Conservation (phyloP, 768 basidiomycete genomes). For the Tylopilus rubrobrunneus region DNA sequence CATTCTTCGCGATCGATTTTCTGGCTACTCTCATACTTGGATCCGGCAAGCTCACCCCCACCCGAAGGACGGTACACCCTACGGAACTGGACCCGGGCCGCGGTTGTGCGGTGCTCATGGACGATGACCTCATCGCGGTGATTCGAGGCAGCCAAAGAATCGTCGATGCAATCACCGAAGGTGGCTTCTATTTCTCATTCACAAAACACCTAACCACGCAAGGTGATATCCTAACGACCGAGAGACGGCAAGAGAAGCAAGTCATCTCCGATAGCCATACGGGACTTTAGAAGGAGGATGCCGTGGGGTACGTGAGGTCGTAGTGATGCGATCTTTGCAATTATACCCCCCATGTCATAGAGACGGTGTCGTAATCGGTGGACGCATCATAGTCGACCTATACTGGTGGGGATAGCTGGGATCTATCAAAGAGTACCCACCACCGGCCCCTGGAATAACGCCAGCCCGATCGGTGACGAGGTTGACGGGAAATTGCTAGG, state of each 20-base stretch:
- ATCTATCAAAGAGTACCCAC: slow-evolving; percentile 5
- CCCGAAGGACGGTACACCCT: slow-evolving; percentile 9
- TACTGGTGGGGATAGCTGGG: slow-evolving; percentile 13
- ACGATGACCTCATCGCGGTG: slow-evolving; percentile 14
- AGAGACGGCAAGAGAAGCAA: slow-evolving; percentile 9
- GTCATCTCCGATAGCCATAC: slow-evolving; percentile 5
- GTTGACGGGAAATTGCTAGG: slow-evolving; percentile 9
- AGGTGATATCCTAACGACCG: background rate
- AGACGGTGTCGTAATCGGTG: background rate
- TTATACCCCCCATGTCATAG: slow-evolving; percentile 6
- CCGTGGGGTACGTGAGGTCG: slow-evolving; percentile 13
- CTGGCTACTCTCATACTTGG: slow-evolving; percentile 15
- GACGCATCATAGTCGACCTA: slow-evolving; percentile 4
- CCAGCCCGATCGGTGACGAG: slow-evolving; percentile 9
- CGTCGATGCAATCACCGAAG: slow-evolving; percentile 16
- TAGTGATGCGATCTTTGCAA: slow-evolving; percentile 12
- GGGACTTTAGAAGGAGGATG: slow-evolving; percentile 14
- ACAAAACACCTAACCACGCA: background rate
- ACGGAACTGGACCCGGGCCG: slow-evolving; percentile 4
- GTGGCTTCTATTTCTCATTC: slow-evolving; percentile 21
- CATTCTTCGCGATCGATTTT: slow-evolving; percentile 6
- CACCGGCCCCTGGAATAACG: background rate
- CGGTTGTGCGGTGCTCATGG: slow-evolving; percentile 19
- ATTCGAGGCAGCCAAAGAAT: slow-evolving; percentile 13
- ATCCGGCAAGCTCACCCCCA: slow-evolving; percentile 15